A percentile compares a stretch with the other conserved stretches of the same genome.
phyloP scores from a whole-genome alignment of 2,329 filamentous ascomycete species.

The Hypoxylon sp. region DNA sequence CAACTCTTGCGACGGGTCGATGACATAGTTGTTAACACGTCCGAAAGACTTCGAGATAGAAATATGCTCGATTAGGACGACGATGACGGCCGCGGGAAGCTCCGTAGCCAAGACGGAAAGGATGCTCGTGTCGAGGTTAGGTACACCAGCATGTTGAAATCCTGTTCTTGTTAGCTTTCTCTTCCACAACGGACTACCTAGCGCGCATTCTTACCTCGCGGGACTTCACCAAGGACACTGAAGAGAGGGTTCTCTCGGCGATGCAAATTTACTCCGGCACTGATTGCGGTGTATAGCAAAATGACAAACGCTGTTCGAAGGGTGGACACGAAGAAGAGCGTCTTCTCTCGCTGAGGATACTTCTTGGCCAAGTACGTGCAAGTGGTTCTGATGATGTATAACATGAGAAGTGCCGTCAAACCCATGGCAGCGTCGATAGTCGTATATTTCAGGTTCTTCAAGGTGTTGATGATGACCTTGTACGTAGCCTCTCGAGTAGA shows the following conservation, averaged over 20 bases:
- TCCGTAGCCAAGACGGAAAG: constrained; percentile 71
- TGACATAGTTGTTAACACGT: constrained; percentile 79
- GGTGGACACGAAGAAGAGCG: constrained; percentile 81
- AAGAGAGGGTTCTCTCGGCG: constrained; percentile 31
- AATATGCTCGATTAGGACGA: constrained; percentile 83
- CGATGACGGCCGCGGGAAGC: constrained; percentile 73
- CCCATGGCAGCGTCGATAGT: constrained; percentile 78
- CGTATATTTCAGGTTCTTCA: constrained; percentile 56
- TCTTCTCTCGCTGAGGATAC: constrained; percentile 71
- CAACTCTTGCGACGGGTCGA: constrained; percentile 81
- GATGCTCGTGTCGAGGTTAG: constrained; percentile 47
- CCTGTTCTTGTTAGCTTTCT: constrained; percentile 52
- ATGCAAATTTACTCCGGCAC: constrained; percentile 47
- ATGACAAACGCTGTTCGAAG: constrained; percentile 83
- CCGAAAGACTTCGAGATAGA: constrained; percentile 86
- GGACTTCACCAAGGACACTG: constrained; percentile 73
- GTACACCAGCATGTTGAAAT: constrained; percentile 63
- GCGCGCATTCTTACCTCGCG: constrained; percentile 62
- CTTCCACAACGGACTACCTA: neutral
- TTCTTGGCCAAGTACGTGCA: constrained; percentile 73
- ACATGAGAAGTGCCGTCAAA: constrained; percentile 70
- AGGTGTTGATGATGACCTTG: constrained; percentile 59
- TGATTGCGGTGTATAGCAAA: constrained; percentile 80
- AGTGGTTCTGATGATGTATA: constrained; percentile 71
- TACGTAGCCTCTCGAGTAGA: constrained; percentile 56